Base-by-base conservation (phyloP, 2,329 filamentous ascomycete genomes). In the Hypoxylon sp. region DNA sequence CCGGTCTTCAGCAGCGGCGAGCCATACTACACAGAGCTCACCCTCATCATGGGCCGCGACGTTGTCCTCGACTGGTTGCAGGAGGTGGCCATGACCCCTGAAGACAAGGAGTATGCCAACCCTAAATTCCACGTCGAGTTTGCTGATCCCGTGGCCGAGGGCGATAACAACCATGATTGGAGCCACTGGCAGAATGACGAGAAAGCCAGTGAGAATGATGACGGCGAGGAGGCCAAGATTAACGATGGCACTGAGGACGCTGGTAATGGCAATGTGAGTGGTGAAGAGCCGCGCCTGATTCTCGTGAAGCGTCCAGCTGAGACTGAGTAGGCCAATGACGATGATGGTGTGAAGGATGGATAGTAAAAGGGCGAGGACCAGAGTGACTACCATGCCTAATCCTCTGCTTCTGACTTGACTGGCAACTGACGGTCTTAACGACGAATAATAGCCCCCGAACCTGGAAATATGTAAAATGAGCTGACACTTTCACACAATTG, bases 1-100 rank as follows among this genome's bases (percentile, higher is more conserved):
- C 91, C 91, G 3, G 86, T 89, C 68, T 91, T 91, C 78, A 90
- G 91, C n/a, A 87, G 90, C 1, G 91, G 91, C 3, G 88, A 92
- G 68, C 73, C 80, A 0, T 76, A 83, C 35, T 83, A 88, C 74
- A 81, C 81, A 6, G 92, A 97, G 77, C 82, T 83, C 39, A 85
- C 93, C 67, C 84, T 94, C 57, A 82, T 91, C 11, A 78, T 77
- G 10, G 85, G 87, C 0, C 85, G 88, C 69, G 73, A 76, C 11
- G 78, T 81, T 2, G 85, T 92, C 26, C 78, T 93, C 1, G 78
- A 81, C 42, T 94, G 90, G 85, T 82, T 94, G 37, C 80, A 88
- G 53, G 81, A 87, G 39, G 84, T 91, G 11, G 84, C 68, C 17
- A 52, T 65, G 51, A 70, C 87, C 4, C 75, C 80, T 2, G 70